Percentiles rank a stretch among this genome's conserved stretches.
phyloP scores from a whole-genome alignment of 495 filamentous ascomycete species.

The Talaromyces liani region DNA sequence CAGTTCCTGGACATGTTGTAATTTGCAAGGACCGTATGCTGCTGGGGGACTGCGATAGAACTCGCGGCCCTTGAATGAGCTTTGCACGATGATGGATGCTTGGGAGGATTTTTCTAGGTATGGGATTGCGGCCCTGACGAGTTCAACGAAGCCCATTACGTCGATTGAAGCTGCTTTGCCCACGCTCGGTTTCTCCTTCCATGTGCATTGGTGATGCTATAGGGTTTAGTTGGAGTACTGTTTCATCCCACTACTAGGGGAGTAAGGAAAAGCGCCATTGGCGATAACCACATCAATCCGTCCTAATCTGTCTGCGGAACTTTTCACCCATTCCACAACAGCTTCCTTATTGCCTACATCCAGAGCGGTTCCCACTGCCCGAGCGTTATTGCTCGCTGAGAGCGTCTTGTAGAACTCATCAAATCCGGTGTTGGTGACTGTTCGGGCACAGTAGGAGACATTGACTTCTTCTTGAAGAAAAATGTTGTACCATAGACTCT shows the following conservation, averaged over 20 bases:
- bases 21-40: conserved; percentile 7
- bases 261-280: conserved; percentile 4
- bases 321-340: conserved; percentile 9
- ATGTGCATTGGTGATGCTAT: conserved; percentile 12
- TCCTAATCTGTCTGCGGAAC: conserved; percentile 5
- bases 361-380: conserved; percentile 9
- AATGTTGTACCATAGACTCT: conserved; percentile 7
- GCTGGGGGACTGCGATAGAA: conserved; percentile 11
- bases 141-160: conserved; percentile 12
- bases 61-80: conserved; percentile 12
- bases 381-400: conserved; percentile 1
- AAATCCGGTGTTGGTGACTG: conserved; percentile 11
- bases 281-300: conserved; percentile 10
- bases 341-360: conserved; percentile 6
- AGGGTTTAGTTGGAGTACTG: neutral
- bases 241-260: neutral
- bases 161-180: conserved; percentile 12
- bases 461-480: conserved; percentile 12
- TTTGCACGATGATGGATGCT: conserved; percentile 8
- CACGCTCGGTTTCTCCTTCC: conserved; percentile 10
- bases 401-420: neutral
- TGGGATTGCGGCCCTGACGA: conserved; percentile 9
- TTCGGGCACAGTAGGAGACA: conserved; percentile 13
- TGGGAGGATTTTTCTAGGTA: conserved; percentile 9
- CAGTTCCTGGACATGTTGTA: conserved; percentile 10